A percentile compares a stretch with the other conserved stretches of the same genome.
phyloP scores from a whole-genome alignment of 2,329 filamentous ascomycete species.

The Ceratocystis albifundus region DNA sequence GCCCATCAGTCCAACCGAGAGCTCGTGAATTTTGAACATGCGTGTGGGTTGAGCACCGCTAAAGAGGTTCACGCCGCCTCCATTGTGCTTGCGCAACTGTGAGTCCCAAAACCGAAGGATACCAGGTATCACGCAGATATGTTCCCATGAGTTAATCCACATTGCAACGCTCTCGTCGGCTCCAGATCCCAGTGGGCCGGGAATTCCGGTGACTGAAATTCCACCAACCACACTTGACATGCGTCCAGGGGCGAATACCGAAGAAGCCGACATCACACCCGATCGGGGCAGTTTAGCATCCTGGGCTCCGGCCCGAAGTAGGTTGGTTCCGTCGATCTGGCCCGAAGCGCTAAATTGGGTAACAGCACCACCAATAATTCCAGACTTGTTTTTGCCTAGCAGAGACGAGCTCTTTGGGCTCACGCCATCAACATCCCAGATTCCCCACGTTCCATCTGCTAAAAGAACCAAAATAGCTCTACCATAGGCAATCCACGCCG shows the following conservation, averaged over 20 bases:
- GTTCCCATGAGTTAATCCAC: constrained; percentile 46
- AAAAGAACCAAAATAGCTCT: constrained; percentile 48
- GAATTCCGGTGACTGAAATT: constrained; percentile 39
- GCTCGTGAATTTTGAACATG: constrained; percentile 45
- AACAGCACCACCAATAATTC: constrained; percentile 46
- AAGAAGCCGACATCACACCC: constrained; percentile 34
- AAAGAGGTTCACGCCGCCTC: constrained; percentile 45
- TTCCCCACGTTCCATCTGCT: constrained; percentile 54
- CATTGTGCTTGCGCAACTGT: constrained; percentile 41
- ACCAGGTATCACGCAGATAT: constrained; percentile 45
- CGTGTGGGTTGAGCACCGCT: constrained; percentile 43
- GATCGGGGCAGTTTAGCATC: constrained; percentile 31
- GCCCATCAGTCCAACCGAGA: constrained; percentile 44
- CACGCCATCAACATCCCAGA: constrained; percentile 53
- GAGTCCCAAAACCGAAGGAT: constrained; percentile 49
- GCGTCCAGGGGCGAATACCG: constrained; percentile 38
- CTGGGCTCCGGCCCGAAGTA: constrained; percentile 36
- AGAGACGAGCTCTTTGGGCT: constrained; percentile 39
- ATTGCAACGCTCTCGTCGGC: constrained; percentile 45
- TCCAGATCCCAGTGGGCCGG: constrained; percentile 32
- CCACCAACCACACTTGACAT: constrained; percentile 43
- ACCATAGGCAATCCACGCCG: constrained; percentile 50
- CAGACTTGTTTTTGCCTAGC: constrained; percentile 40
- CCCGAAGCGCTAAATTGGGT: constrained; percentile 48
- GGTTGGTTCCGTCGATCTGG: constrained; percentile 48